Evolutionary conservation across 2,329 filamentous ascomycete genomes (phyloP).

Genomic region (Ambrosiella cleistominuta): DNA sequence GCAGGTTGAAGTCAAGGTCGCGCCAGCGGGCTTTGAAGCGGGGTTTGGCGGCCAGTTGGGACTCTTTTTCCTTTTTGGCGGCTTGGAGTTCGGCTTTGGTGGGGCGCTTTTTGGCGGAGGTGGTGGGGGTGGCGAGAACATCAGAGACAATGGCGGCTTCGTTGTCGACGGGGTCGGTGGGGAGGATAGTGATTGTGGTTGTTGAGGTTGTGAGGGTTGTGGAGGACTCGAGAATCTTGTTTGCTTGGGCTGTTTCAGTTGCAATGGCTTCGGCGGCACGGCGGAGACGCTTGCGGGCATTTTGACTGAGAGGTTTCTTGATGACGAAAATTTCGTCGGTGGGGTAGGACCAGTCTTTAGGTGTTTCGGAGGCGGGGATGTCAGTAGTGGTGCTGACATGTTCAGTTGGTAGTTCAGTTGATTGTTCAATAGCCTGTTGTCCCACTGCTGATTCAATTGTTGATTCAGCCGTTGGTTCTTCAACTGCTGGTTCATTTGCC

Average conservation of each 20-base stretch:
- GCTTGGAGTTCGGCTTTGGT: neutral
- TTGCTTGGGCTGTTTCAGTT: too few relatives aligned
- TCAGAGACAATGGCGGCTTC: neutral
- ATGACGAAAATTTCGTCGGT: neutral
- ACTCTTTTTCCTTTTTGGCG: neutral
- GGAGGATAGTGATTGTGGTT: neutral
- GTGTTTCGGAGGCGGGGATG: too few relatives aligned
- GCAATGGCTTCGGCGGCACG: neutral
- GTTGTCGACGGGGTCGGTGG: neutral
- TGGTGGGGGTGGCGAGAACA: constrained; percentile 2
- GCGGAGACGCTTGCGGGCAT: neutral
- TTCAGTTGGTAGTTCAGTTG: too few relatives aligned
- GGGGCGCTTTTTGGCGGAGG: neutral
- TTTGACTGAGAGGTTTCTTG: neutral
- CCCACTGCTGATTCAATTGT: too few relatives aligned
- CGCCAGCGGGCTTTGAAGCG: constrained; percentile 7
- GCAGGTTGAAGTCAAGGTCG: neutral
- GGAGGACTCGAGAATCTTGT: neutral
- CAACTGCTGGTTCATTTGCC: too few relatives aligned
- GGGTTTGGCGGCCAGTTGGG: neutral
- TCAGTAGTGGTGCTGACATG: too few relatives aligned
- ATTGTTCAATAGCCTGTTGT: too few relatives aligned
- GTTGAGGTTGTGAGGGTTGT: neutral
- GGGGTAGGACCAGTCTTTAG: too few relatives aligned
- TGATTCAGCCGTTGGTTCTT: too few relatives aligned